Evolutionary conservation across 2,329 filamentous ascomycete genomes (phyloP).

Genomic region (Mariannaea elegans): DNA sequence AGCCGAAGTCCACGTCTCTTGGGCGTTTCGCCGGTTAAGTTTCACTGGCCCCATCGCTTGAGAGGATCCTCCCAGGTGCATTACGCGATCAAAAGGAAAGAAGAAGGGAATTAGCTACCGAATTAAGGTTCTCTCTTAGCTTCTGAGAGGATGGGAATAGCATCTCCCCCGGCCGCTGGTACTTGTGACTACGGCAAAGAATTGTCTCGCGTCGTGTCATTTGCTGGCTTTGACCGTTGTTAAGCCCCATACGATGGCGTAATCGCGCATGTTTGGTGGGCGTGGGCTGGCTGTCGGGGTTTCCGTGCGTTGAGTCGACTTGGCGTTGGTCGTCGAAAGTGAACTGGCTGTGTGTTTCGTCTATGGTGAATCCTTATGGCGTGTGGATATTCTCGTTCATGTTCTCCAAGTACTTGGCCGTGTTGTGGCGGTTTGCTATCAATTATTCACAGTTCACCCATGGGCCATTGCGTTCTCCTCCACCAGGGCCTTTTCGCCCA

Average conservation of each 20-base stretch:
- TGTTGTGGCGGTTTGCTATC: background rate
- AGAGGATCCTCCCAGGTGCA: no score
- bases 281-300: slow-evolving; percentile 10
- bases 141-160: slow-evolving; percentile 1
- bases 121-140: slow-evolving; percentile 21
- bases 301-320: slow-evolving; percentile 17
- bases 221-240: background rate
- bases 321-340: no score
- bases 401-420: background rate
- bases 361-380: background rate
- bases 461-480: slow-evolving; percentile 3
- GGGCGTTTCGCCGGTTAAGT: no score
- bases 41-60: no score
- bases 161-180: background rate
- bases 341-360: background rate
- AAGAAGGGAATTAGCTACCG: background rate
- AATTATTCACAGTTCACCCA: background rate
- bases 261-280: slow-evolving; percentile 11
- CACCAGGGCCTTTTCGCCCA: background rate
- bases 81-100: background rate
- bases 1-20: slow-evolving; percentile 10
- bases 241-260: slow-evolving; percentile 16
- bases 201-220: slow-evolving; percentile 1
- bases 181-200: background rate
- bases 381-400: no score